A percentile compares a stretch with the other conserved stretches of the same genome.
These are phyloP conservation scores for Podospora pseudocomata DNA, from an alignment of 495 filamentous ascomycete genomes.

Conservation along the genomic window DNA sequence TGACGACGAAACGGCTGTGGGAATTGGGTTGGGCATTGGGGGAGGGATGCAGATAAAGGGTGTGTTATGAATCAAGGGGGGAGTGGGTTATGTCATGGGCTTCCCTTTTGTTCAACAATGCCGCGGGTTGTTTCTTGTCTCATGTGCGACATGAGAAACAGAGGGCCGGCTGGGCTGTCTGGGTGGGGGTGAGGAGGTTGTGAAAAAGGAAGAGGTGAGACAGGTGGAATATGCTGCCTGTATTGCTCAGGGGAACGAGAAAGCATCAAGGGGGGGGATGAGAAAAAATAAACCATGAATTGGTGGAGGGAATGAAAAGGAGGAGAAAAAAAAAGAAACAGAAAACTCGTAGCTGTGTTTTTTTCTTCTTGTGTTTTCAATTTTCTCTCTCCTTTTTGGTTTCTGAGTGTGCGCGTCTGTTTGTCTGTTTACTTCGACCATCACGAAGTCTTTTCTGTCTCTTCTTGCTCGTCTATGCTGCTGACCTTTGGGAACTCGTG, in stretches of 20 bases:
- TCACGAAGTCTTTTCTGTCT: constrained; percentile 49
- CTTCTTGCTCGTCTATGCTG: constrained; percentile 58
- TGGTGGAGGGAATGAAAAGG: not conserved
- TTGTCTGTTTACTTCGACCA: constrained; percentile 14
- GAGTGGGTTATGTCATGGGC: not conserved
- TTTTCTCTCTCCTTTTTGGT: constrained; percentile 14
- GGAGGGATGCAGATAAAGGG: not conserved
- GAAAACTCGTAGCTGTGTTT: constrained; percentile 15
- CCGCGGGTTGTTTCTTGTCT: not conserved
- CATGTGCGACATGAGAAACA: not conserved
- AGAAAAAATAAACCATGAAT: not conserved
- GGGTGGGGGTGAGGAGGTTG: not conserved
- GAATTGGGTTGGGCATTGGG: not conserved
- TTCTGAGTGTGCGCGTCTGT: constrained; percentile 11
- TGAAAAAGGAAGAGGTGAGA: not conserved
- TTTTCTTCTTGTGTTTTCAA: constrained; percentile 12
- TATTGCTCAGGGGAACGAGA: not conserved
- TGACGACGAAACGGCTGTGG: not conserved
- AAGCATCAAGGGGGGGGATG: constrained; percentile 3
- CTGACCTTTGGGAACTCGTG: constrained; percentile 45
- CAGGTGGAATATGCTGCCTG: not conserved
- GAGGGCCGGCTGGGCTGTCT: not conserved
- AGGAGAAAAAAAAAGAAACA: constrained; percentile 9
- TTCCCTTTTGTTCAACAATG: not conserved
- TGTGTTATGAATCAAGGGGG: not conserved